Evolutionary conservation across 1,284 basidiomycete species (phyloP).

Genomic region (Clitocybe nebularis): DNA sequence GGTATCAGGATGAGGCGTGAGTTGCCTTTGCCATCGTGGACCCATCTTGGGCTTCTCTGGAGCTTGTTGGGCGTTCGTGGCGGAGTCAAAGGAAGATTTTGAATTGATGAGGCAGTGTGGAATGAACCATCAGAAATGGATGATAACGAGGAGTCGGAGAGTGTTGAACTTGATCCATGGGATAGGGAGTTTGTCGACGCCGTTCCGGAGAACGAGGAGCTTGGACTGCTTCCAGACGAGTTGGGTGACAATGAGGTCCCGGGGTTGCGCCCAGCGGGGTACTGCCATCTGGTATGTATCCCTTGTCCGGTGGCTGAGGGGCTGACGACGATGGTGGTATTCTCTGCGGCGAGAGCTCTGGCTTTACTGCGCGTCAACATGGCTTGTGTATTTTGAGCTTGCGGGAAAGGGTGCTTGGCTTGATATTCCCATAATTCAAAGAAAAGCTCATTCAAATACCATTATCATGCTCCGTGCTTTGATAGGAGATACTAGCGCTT

Average conservation of each 20-base stretch:
- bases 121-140: constrained; percentile 7
- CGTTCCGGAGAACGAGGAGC: neutral
- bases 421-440: neutral
- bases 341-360: constrained; percentile 6
- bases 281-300: constrained; percentile 18
- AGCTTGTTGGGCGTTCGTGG: constrained; percentile 14
- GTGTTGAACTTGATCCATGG: constrained; percentile 5
- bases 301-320: constrained; percentile 19
- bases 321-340: constrained; percentile 7
- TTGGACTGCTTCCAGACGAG: neutral
- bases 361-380: constrained; percentile 19
- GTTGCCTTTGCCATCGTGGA: constrained; percentile 4
- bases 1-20: constrained; percentile 11
- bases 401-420: neutral
- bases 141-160: constrained; percentile 6
- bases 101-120: constrained; percentile 1
- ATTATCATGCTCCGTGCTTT: neutral
- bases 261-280: constrained; percentile 3
- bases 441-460: constrained; percentile 6
- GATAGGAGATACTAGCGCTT: neutral
- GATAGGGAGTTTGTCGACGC: constrained; percentile 1
- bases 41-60: constrained; percentile 14
- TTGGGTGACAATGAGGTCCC: neutral
- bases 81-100: constrained; percentile 1
- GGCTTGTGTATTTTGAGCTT: no score